phyloP scores from a whole-genome alignment of 805 yeast genomes.

The Zygosaccharomyces bisporus region DNA sequence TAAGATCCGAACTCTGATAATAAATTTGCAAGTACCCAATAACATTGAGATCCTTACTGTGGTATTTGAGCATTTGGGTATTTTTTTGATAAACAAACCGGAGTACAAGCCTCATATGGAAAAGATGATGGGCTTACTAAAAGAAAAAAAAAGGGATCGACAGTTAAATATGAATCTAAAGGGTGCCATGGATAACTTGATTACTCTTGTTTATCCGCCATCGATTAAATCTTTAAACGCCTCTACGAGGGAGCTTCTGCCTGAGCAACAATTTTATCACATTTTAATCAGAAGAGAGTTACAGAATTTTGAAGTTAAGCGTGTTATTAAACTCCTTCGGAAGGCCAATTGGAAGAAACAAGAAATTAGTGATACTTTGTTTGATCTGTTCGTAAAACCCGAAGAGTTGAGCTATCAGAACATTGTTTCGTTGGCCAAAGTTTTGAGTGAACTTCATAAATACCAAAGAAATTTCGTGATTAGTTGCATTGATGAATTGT shows the following conservation, averaged over 20 bases:
- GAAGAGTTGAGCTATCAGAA: slow-evolving; percentile 58
- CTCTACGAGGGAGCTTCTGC: slow-evolving; percentile 31
- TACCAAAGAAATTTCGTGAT: slow-evolving; percentile 42
- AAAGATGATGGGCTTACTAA: slow-evolving; percentile 57
- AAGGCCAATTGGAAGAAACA: slow-evolving; percentile 47
- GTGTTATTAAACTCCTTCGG: slow-evolving; percentile 39
- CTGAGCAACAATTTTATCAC: slow-evolving; percentile 48
- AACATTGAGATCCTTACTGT: slow-evolving; percentile 66
- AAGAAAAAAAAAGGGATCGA: slow-evolving; percentile 46
- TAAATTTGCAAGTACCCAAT: slow-evolving; percentile 48
- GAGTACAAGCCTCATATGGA: slow-evolving; percentile 58
- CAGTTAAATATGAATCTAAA: slow-evolving; percentile 52
- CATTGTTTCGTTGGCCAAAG: slow-evolving; percentile 46
- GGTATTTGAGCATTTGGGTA: slow-evolving; percentile 73
- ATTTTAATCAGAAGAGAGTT: slow-evolving; percentile 52
- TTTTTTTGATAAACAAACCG: slow-evolving; percentile 52
- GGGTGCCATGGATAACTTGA: slow-evolving; percentile 54
- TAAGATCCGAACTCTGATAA: slow-evolving; percentile 58
- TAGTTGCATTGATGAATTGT: slow-evolving; percentile 52
- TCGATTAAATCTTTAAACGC: slow-evolving; percentile 37
- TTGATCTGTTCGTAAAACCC: slow-evolving; percentile 51
- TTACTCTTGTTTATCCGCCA: slow-evolving; percentile 56
- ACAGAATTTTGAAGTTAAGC: slow-evolving; percentile 34
- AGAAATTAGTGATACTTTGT: slow-evolving; percentile 35
- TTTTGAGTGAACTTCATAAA: slow-evolving; percentile 39